phyloP scores from a whole-genome alignment of 2,329 filamentous ascomycete species.

The Fusarium globosum region DNA sequence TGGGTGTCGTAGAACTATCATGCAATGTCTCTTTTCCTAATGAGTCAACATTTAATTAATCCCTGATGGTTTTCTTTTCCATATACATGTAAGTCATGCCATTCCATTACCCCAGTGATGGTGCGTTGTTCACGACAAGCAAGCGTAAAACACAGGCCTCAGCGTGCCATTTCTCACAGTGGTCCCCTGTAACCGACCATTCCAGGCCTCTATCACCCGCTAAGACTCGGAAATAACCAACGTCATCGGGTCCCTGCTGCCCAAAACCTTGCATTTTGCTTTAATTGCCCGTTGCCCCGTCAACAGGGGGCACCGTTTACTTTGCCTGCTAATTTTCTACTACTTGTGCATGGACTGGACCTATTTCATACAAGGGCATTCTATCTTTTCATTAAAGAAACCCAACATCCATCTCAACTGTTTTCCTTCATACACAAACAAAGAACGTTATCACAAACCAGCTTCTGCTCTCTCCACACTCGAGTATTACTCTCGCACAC shows the following conservation, averaged over 20 bases:
- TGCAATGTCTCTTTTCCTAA: neutral
- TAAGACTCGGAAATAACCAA: slow-evolving; percentile 15
- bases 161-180: slow-evolving; percentile 37
- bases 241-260: slow-evolving; percentile 21
- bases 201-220: slow-evolving; percentile 17
- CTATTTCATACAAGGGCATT: slow-evolving; percentile 22
- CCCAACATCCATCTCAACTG: slow-evolving; percentile 14
- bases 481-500: neutral
- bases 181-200: slow-evolving; percentile 20
- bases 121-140: slow-evolving; percentile 36
- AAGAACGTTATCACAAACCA: slow-evolving; percentile 10
- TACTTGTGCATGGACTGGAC: slow-evolving; percentile 20
- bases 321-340: slow-evolving; percentile 32
- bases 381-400: slow-evolving; percentile 31
- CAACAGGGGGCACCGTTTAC: slow-evolving; percentile 41
- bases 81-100: slow-evolving; percentile 12
- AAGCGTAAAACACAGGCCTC: slow-evolving; percentile 5
- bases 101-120: slow-evolving; percentile 42
- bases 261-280: slow-evolving; percentile 23
- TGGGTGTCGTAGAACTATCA: neutral
- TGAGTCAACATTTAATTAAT: slow-evolving; percentile 16
- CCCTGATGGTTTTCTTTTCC: neutral
- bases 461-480: neutral
- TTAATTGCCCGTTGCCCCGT: slow-evolving; percentile 41
- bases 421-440: slow-evolving; percentile 12